Evolutionary conservation across 345 rosid genomes (phyloP), one percentile per base, ranked within the genome.

Genomic region (Corymbia maculata): DNA sequence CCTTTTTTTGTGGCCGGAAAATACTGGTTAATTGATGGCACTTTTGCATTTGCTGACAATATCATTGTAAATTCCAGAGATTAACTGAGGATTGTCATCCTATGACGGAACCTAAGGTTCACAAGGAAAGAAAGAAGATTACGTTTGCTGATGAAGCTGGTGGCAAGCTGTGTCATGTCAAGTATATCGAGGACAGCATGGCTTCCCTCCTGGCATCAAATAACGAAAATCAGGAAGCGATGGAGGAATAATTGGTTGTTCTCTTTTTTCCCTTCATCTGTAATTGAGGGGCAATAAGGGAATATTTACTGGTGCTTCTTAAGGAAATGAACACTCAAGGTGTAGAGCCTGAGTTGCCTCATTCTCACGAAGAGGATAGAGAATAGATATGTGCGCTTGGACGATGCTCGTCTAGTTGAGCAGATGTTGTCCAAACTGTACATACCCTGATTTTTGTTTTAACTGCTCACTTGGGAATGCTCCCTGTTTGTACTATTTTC

Each of bases 141-240:
- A 92, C 86, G 52, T 97, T 97, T 90, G 98, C 99, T 28, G 99
- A 97, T 86, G 99, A 97, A 91, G 95, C 94, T 55, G 99, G 99
- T 70, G 97, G 96, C 87, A 90, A 93, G 90, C 95, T 97, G 50
- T 95, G 96, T 84, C 94, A 97, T 89, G 93, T 97, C 91, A 95
- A 93, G 93, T 93, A 95, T 85, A 93, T 95, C 85, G 91, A 93
- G 91, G 85, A 90, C 88, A 95, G 93, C 86, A 89, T 85, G 85
- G 89, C 90, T 87, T 92, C 92, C 90, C 87, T 80, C 45, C 79
- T 24, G 45, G 88, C 85, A 51, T 80, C 79, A 70, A 55, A 85
- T 85, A 17, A 50, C 66, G 89, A 75, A 42, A 66, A 85, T 61
- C 88, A 79, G 52, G 85, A 52, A 51, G 53, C 86, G 49, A 75